These are phyloP conservation scores for Paraphysoderma sedebokerense DNA, from an alignment of 371 early-diverging fungal genomes.

Conservation along the genomic window DNA sequence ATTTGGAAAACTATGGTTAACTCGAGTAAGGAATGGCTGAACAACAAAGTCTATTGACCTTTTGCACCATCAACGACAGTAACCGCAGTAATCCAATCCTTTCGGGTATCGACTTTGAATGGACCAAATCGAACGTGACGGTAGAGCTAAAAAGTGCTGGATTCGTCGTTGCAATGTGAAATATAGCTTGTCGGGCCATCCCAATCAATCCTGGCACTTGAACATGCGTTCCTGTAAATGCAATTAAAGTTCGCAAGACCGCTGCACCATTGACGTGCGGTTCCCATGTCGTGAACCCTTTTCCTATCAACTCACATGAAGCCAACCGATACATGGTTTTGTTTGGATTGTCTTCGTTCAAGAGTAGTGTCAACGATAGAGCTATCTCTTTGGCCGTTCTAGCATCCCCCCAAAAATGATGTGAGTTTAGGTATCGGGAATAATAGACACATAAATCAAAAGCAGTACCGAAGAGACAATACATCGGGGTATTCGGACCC, in stretches of 20 bases:
- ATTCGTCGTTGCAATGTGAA: constrained; percentile 49
- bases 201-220: too few relatives aligned
- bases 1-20: too few relatives aligned
- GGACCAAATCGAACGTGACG: constrained; percentile 50
- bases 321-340: constrained; percentile 36
- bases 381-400: constrained; percentile 33
- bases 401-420: neutral
- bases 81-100: constrained; percentile 40
- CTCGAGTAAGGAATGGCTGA: too few relatives aligned
- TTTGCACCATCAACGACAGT: constrained; percentile 50
- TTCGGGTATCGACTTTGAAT: constrained; percentile 37
- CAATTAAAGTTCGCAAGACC: constrained; percentile 45
- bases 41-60: constrained; percentile 18
- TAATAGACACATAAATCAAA: neutral
- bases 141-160: constrained; percentile 54
- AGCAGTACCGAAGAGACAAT: constrained; percentile 20
- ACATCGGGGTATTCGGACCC: constrained; percentile 38
- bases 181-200: constrained; percentile 48
- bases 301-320: constrained; percentile 56
- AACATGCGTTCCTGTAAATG: too few relatives aligned
- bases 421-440: neutral
- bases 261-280: constrained; percentile 49
- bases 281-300: constrained; percentile 64
- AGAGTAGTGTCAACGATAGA: constrained; percentile 30
- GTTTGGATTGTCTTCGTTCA: constrained; percentile 16